Base-by-base conservation (phyloP, 495 filamentous ascomycete genomes). In the Aspergillus biplanus region DNA sequence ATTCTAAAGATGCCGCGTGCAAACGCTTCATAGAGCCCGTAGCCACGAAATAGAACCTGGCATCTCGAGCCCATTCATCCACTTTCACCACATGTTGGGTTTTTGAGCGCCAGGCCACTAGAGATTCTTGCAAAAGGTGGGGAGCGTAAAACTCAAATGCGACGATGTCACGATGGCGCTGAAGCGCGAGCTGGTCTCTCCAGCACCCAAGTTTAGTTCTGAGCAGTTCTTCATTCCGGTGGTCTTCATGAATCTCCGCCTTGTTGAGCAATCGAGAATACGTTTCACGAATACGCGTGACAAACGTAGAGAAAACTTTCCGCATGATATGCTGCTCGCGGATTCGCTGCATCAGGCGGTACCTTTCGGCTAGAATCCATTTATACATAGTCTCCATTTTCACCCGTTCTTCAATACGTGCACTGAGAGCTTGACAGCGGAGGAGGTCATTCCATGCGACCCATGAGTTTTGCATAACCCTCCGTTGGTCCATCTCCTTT, bases 391-490 rank as follows among this genome's bases (percentile, higher is more conserved):
- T 71, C 65, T 88, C 81, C 56, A 86, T 73, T 53, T 85, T 75
- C 52, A 86, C 59, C 3, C 87, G 82, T 64, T 89, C 86, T 60
- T 88, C 81, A 52, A 88, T 84, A 27, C 77, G 81, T 15, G 74
- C 74, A 37, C 69, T 75, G 6, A 90, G 73, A 3, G 80, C 81
- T 62, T 82, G 74, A 58, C 80, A 84, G 12, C 87, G 85, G 35
- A 89, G 77, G 15, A 75, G 80, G 73, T 90, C 86, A 59, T 89
- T 90, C 89, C 89, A 92, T 12, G 78, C 68, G 1, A 84, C 86
- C 81, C 83, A 89, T 8, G 84, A 75, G 67, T 86, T 87, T 33
- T 82, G 81, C 49, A 89, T 63, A 39, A 87, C 69, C 46, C 86
- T 79, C 61, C 74, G 59, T 32, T 72, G 80, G 65, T 89, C 79